These are phyloP conservation scores for Pythium grandisporangium DNA, from an alignment of 352 stramenopile species.

Conservation along the genomic window DNA sequence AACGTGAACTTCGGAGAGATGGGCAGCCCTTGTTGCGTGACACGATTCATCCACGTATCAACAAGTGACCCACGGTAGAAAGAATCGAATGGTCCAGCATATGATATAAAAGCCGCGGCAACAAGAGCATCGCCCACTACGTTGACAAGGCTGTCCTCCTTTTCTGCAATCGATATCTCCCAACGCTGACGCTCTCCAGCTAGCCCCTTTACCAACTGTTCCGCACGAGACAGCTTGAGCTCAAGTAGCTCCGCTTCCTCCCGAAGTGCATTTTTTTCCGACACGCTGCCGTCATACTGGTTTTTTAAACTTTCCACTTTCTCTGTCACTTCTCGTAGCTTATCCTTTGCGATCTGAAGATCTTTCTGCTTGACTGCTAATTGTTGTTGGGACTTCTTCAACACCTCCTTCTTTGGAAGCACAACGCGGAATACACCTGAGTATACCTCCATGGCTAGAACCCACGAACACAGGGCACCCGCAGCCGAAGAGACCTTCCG, in stretches of 20 bases:
- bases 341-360: conserved; percentile 83
- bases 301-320: conserved; percentile 89
- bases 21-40: conserved; percentile 78
- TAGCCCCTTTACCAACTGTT: conserved; percentile 92
- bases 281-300: conserved; percentile 89
- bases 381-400: conserved; percentile 81
- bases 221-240: conserved; percentile 88
- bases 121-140: conserved; percentile 91
- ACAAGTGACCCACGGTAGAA: conserved; percentile 81
- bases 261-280: conserved; percentile 89
- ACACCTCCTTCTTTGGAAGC: conserved; percentile 83
- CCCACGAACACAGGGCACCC: conserved; percentile 87
- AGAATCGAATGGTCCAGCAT: conserved; percentile 93
- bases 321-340: conserved; percentile 85
- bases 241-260: conserved; percentile 91
- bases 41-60: conserved; percentile 86
- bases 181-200: conserved; percentile 92
- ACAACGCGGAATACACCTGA: conserved; percentile 83
- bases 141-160: conserved; percentile 82
- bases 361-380: conserved; percentile 85
- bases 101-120: conserved; percentile 92
- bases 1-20: conserved; percentile 88
- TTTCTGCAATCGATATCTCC: conserved; percentile 87
- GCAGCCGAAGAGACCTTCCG: conserved; percentile 87
- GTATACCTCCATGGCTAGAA: conserved; percentile 90